A percentile compares a stretch with the other conserved stretches of the same genome.
These are phyloP conservation scores for Protea cynaroides DNA, from an alignment of 164 flowering plant species.

Conservation along the genomic window DNA sequence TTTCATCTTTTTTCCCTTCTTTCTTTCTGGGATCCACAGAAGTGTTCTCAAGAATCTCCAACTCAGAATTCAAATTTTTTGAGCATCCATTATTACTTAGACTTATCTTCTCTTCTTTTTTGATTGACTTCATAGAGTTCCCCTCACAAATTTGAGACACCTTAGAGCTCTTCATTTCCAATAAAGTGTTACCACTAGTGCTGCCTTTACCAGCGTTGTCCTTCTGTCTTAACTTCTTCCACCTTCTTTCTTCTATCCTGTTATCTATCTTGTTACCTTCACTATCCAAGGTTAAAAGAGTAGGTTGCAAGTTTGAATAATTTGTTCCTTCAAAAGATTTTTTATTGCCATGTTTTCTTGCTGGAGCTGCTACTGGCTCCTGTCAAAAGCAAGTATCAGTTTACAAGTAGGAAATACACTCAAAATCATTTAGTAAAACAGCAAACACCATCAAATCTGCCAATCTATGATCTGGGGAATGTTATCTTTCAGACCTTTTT, in stretches of 20 bases:
- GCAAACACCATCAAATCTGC: background rate
- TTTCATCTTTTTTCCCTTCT: background rate
- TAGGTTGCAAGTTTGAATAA: constrained; percentile 13
- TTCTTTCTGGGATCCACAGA: background rate
- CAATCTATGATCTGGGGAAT: background rate
- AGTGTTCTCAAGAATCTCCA: background rate
- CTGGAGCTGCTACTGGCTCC: constrained; percentile 23
- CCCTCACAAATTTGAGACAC: constrained; percentile 1
- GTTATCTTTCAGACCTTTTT: constrained; percentile 18
- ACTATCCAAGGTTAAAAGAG: background rate
- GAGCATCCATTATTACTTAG: background rate
- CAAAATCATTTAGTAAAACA: background rate
- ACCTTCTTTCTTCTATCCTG: background rate
- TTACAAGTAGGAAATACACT: background rate
- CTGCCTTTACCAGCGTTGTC: background rate
- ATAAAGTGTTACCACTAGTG: background rate
- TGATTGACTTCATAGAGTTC: background rate
- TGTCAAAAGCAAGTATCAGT: constrained; percentile 8
- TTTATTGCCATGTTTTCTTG: constrained; percentile 51
- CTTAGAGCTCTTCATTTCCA: constrained; percentile 2
- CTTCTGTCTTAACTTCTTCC: background rate
- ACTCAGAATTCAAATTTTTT: background rate
- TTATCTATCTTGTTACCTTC: background rate
- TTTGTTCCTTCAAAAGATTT: constrained; percentile 30
- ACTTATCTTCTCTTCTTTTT: constrained; percentile 1